Evolutionary conservation across 345 rosid species (phyloP).

Genomic region (Tarenaya hassleriana): DNA sequence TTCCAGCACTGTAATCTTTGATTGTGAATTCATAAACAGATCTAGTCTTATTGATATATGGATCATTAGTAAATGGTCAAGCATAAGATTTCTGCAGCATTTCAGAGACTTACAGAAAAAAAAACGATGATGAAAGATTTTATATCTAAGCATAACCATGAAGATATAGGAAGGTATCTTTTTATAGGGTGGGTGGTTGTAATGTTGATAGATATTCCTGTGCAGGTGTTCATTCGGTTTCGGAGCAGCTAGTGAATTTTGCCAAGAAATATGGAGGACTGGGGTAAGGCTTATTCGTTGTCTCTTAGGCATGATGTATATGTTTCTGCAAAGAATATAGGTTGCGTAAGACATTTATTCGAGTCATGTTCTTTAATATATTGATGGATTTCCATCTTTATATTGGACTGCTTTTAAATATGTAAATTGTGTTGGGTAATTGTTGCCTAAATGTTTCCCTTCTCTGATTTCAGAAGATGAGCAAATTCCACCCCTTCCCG

Average conservation of each 20-base stretch:
- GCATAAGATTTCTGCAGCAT: no score
- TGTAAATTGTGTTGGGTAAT: background rate
- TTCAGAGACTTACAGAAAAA: no score
- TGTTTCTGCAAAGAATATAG: background rate
- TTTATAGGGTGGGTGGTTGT: no score
- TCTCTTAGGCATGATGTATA: background rate
- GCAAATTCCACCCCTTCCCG: conserved; percentile 43
- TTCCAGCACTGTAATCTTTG: no score
- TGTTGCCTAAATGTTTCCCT: conserved; percentile 1
- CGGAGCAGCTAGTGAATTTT: background rate
- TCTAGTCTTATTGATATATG: no score
- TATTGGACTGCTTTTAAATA: background rate
- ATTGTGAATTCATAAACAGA: no score
- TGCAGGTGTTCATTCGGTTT: conserved; percentile 13
- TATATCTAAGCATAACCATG: no score
- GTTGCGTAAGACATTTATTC: background rate
- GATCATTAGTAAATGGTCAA: no score
- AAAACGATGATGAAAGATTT: no score
- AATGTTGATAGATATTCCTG: background rate
- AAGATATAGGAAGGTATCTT: no score
- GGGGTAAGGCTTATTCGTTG: conserved; percentile 23
- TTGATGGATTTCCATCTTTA: background rate
- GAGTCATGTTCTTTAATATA: no score
- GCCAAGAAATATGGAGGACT: conserved; percentile 25
- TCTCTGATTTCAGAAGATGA: conserved; percentile 51